Evolutionary conservation across 2,329 filamentous ascomycete species (phyloP).

Genomic region (Penicillium sp.): DNA sequence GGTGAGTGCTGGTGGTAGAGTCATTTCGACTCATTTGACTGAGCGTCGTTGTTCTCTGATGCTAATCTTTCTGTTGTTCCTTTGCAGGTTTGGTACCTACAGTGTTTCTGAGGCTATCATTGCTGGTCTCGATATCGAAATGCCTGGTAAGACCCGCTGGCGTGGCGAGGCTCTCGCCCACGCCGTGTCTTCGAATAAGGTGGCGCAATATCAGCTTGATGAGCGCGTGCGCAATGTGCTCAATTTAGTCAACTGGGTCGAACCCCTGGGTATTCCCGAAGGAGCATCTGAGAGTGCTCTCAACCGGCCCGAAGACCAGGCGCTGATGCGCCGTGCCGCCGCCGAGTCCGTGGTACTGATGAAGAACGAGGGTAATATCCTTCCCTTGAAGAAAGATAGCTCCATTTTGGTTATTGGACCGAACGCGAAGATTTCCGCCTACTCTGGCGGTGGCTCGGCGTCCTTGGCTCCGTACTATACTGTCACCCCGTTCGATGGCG

Average conservation of each 20-base stretch:
- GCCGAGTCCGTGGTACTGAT: slow-evolving; percentile 68
- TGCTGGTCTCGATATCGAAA: slow-evolving; percentile 47
- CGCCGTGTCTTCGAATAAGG: slow-evolving; percentile 54
- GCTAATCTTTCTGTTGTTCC: neutral
- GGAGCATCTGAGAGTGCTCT: slow-evolving; percentile 52
- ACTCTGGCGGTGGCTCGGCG: slow-evolving; percentile 63
- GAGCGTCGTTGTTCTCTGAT: neutral
- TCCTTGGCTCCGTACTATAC: slow-evolving; percentile 48
- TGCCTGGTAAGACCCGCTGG: slow-evolving; percentile 47
- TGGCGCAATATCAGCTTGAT: slow-evolving; percentile 54
- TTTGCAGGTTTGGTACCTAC: slow-evolving; percentile 45
- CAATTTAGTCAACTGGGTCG: slow-evolving; percentile 57
- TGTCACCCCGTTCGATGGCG: slow-evolving; percentile 44
- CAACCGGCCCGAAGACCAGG: slow-evolving; percentile 60
- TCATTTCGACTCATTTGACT: neutral
- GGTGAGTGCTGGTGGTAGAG: slow-evolving; percentile 30
- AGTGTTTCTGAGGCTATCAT: slow-evolving; percentile 45
- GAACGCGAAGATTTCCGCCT: slow-evolving; percentile 48
- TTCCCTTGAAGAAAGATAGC: slow-evolving; percentile 54
- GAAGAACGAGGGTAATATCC: slow-evolving; percentile 63
- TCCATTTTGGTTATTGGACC: slow-evolving; percentile 54
- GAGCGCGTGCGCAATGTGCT: slow-evolving; percentile 57
- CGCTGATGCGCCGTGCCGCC: slow-evolving; percentile 61
- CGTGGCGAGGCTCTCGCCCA: slow-evolving; percentile 41
- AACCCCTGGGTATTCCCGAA: slow-evolving; percentile 53